phyloP scores from a whole-genome alignment of 148 eudicot genomes.

The Camellia lanceoleosa region DNA sequence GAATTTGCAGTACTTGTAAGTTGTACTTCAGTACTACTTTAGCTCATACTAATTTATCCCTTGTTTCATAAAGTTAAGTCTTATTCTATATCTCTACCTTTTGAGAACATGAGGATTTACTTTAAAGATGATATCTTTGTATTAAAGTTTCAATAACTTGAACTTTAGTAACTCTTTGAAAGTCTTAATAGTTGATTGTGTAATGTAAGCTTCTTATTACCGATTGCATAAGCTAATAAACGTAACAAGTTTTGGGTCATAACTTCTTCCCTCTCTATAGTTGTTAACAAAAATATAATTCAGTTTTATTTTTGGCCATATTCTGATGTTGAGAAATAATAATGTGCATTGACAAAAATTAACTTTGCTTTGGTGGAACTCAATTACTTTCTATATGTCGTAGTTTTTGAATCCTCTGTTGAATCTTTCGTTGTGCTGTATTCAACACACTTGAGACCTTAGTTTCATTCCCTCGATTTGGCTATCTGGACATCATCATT shows the following conservation, averaged over 20 bases:
- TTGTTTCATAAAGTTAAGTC: background rate
- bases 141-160: background rate
- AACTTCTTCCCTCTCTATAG: background rate
- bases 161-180: background rate
- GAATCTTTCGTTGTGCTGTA: background rate
- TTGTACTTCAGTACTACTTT: conserved; percentile 5
- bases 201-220: background rate
- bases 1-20: conserved; percentile 83
- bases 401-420: background rate
- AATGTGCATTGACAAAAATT: background rate
- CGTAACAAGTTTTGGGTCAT: conserved; percentile 3
- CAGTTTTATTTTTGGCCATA: background rate
- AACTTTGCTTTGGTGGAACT: background rate
- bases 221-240: background rate
- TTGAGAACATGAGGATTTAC: background rate
- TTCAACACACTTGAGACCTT: background rate
- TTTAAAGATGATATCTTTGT: background rate
- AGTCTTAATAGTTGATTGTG: background rate
- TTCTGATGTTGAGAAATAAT: background rate
- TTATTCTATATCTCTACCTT: background rate
- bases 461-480: conserved; percentile 1
- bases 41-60: background rate
- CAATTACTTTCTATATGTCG: background rate
- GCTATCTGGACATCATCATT: background rate
- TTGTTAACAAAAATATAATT: background rate